These are phyloP conservation scores for Acacia confusa DNA, from an alignment of 306 rosid genomes.

Conservation along the genomic window DNA sequence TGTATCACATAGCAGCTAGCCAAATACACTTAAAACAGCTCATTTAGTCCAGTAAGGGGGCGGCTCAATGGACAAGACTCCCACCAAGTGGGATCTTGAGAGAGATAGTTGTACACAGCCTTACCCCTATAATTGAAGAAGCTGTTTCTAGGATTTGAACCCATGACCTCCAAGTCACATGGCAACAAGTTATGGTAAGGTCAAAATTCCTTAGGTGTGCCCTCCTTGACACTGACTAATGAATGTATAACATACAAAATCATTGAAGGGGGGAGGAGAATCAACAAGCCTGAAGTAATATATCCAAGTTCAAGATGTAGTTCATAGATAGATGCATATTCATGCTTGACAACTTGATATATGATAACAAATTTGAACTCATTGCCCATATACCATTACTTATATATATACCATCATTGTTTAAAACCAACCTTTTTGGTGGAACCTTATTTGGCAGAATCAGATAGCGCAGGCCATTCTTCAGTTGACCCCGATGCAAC, in stretches of 20 bases:
- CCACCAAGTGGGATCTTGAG: no score
- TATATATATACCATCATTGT: constrained; percentile 17
- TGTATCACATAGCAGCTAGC: background rate
- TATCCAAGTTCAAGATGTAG: background rate
- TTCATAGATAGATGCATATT: constrained; percentile 16
- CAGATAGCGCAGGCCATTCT: constrained; percentile 81
- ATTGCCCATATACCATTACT: background rate
- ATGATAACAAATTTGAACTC: constrained; percentile 13
- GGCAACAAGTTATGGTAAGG: background rate
- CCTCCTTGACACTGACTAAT: background rate
- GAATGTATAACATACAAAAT: constrained; percentile 12
- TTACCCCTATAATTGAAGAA: no score
- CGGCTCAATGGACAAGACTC: no score
- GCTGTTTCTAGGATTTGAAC: no score
- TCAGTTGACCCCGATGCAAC: constrained; percentile 77
- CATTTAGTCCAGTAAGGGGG: background rate
- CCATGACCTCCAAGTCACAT: no score
- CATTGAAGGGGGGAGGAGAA: background rate
- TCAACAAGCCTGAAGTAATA: background rate
- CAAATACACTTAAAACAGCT: background rate
- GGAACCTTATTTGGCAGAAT: constrained; percentile 95
- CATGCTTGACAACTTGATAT: background rate
- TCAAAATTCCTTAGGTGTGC: background rate
- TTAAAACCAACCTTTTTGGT: constrained; percentile 63
- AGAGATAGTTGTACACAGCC: no score